Evolutionary conservation across 208 protist species (phyloP).

Genomic region (Acanthamoeba lenticulata): DNA sequence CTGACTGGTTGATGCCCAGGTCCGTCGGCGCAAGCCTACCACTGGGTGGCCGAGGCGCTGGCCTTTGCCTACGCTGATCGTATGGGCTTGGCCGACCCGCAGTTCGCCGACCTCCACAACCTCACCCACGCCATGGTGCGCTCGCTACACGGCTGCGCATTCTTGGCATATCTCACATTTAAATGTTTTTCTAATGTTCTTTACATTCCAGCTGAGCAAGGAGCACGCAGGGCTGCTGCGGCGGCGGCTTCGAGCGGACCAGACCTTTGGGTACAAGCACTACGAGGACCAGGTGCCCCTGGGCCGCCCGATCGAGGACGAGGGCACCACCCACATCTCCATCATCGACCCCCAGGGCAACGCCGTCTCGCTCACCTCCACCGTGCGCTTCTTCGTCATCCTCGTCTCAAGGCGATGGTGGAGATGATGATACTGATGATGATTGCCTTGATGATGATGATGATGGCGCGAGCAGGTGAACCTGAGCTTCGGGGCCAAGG

Average conservation of each 20-base stretch:
- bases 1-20: background rate
- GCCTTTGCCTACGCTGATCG: slow-evolving; percentile 78
- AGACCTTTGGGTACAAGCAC: background rate
- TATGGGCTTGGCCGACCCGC: slow-evolving; percentile 70
- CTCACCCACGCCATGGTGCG: background rate
- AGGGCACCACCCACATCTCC: slow-evolving; percentile 79
- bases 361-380: slow-evolving; percentile 77
- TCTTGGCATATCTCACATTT: background rate
- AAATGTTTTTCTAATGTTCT: background rate
- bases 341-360: slow-evolving; percentile 75
- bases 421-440: background rate
- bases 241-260: background rate
- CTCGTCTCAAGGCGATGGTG: background rate
- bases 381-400: background rate
- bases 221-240: background rate
- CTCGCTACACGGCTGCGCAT: no score
- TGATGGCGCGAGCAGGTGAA: slow-evolving; percentile 69
- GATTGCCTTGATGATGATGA: background rate
- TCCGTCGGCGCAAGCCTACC: background rate
- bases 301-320: background rate
- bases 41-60: slow-evolving; percentile 72
- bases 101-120: slow-evolving; percentile 42
- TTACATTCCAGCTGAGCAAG: background rate
- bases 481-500: slow-evolving; percentile 78
- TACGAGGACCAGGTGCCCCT: slow-evolving; percentile 2